Evolutionary conservation across 768 basidiomycete genomes (phyloP).

Genomic region (Phanerochaete carnosa): DNA sequence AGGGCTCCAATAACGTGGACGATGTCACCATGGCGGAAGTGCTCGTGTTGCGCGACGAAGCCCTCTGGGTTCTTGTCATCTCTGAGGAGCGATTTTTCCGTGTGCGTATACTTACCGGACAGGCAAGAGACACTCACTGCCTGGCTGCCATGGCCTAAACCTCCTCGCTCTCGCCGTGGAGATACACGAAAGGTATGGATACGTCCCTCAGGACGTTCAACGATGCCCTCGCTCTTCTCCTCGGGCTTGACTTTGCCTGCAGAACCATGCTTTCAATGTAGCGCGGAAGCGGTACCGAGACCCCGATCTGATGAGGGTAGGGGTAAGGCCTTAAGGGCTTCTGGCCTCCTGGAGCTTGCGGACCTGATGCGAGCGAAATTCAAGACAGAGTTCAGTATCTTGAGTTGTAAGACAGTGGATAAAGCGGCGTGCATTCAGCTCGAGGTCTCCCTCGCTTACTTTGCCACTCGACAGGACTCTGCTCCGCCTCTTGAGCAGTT

Average conservation of each 20-base stretch:
- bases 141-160: conserved; percentile 93
- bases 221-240: conserved; percentile 51
- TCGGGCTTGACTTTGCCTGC: conserved; percentile 72
- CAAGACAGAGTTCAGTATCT: conserved; percentile 62
- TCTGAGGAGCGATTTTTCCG: conserved; percentile 30
- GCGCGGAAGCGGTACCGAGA: conserved; percentile 65
- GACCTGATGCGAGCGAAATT: conserved; percentile 87
- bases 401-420: not conserved
- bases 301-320: conserved; percentile 99
- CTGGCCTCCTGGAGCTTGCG: conserved; percentile 80
- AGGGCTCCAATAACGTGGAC: conserved; percentile 94
- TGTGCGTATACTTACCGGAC: no score
- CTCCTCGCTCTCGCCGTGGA: conserved; percentile 88
- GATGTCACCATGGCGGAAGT: conserved; percentile 94
- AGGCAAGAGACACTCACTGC: conserved; percentile 48
- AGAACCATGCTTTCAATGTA: conserved; percentile 74
- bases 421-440: conserved; percentile 71
- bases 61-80: conserved; percentile 60
- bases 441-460: conserved; percentile 77
- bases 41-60: conserved; percentile 72
- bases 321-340: conserved; percentile 83
- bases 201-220: conserved; percentile 79
- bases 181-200: conserved; percentile 88
- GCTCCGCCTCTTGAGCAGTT: conserved; percentile 42
- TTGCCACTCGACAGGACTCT: no score